A percentile compares a stretch with the other conserved stretches of the same genome.
These are phyloP conservation scores for Rubia yunnanensis DNA, from an alignment of 257 asterid species.

Conservation along the genomic window DNA sequence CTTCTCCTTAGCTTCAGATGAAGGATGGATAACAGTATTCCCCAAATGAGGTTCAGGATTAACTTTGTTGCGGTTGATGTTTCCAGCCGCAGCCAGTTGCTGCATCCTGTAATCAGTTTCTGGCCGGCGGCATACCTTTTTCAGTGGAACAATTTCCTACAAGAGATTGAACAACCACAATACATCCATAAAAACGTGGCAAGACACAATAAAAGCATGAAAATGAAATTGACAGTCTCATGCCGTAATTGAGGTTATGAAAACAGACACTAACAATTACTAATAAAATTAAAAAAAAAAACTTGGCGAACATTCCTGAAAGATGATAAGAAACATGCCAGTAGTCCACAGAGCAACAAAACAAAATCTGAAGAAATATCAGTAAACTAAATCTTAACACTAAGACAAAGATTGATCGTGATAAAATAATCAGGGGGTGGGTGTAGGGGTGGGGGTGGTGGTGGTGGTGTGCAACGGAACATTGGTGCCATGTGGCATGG, in stretches of 20 bases:
- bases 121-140: constrained; percentile 52
- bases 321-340: not conserved
- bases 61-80: constrained; percentile 29
- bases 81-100: constrained; percentile 31
- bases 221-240: not conserved
- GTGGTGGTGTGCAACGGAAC: not conserved
- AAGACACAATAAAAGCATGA: not conserved
- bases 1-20: constrained; percentile 17
- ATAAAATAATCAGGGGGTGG: no score
- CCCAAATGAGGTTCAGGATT: constrained; percentile 20
- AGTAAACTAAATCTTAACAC: not conserved
- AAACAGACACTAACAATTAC: not conserved
- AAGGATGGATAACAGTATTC: constrained; percentile 18
- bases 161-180: constrained; percentile 2
- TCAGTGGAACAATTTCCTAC: constrained; percentile 71
- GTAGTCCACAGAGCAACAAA: not conserved
- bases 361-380: not conserved
- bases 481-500: not conserved
- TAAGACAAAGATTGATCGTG: not conserved
- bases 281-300: no score
- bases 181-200: not conserved
- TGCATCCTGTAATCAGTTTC: constrained; percentile 58
- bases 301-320: not conserved
- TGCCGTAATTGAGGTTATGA: not conserved
- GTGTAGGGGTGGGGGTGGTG: no score